Percentiles rank a stretch among this genome's conserved stretches.
Evolutionary conservation across 257 asterid species (phyloP).

Genomic region (Ilex asprella): DNA sequence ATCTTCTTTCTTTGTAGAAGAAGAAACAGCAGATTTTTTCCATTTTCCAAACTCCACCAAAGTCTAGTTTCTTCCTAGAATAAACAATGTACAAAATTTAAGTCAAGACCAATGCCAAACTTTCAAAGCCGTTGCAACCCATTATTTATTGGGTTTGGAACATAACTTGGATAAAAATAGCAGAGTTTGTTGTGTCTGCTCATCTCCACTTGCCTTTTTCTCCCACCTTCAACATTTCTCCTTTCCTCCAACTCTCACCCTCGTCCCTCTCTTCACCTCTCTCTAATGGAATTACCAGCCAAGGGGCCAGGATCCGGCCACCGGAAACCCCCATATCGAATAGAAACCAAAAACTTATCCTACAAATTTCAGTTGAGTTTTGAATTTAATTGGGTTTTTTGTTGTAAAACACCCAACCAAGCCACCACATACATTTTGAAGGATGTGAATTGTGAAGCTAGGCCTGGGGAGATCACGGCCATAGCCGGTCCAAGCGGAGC

Average conservation of each 20-base stretch:
- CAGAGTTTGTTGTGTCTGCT: conserved; percentile 64
- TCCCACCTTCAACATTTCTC: conserved; percentile 7
- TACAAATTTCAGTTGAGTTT: conserved; percentile 26
- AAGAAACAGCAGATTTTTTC: background rate
- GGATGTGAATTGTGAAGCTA: conserved; percentile 56
- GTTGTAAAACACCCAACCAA: conserved; percentile 15
- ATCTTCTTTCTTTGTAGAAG: no score
- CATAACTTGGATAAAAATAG: conserved; percentile 7
- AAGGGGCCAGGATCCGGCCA: conserved; percentile 22
- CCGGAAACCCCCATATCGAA: conserved; percentile 23
- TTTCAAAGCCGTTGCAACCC: conserved; percentile 10
- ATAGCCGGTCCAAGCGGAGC: conserved; percentile 95
- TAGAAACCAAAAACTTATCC: conserved; percentile 50
- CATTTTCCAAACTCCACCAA: conserved; percentile 11
- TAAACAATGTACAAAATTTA: conserved; percentile 35
- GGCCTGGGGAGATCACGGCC: conserved; percentile 72
- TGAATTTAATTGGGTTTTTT: conserved; percentile 20
- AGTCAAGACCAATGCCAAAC: conserved; percentile 10
- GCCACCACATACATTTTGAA: conserved; percentile 40
- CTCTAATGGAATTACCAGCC: conserved; percentile 59
- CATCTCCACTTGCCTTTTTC: conserved; percentile 34
- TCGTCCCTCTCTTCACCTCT: conserved; percentile 9
- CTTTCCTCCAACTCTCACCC: conserved; percentile 13
- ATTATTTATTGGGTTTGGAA: conserved; percentile 6
- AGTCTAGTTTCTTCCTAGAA: conserved; percentile 10